Percentiles rank a stretch among this genome's conserved stretches.
These are phyloP conservation scores for Ustilago nuda DNA, from an alignment of 1,284 basidiomycete genomes.

Conservation along the genomic window DNA sequence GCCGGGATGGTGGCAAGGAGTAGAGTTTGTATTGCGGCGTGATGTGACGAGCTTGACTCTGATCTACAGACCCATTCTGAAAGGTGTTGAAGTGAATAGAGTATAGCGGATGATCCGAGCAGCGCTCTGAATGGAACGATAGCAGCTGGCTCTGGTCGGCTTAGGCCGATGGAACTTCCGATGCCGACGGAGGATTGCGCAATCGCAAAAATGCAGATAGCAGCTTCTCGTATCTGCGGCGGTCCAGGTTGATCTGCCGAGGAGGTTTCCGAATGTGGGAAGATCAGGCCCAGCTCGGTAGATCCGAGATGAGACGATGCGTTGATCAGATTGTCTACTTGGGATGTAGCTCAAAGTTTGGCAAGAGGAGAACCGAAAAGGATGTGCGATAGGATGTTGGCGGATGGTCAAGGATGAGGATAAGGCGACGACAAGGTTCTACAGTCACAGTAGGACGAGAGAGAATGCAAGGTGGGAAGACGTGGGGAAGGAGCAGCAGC, in stretches of 20 bases:
- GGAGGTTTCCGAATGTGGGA: no score
- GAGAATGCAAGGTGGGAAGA: background rate
- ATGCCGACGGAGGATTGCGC: background rate
- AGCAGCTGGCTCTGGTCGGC: background rate
- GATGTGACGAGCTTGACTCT: background rate
- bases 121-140: background rate
- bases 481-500: background rate
- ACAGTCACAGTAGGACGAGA: background rate
- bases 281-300: background rate
- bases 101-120: background rate
- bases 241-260: no score
- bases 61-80: background rate
- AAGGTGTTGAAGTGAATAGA: background rate
- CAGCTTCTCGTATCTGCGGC: background rate
- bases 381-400: background rate
- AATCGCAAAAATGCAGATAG: background rate
- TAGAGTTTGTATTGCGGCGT: background rate
- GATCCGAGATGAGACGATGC: background rate
- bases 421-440: background rate
- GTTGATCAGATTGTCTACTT: background rate
- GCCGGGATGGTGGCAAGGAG: background rate
- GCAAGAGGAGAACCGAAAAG: background rate
- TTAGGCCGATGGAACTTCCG: background rate
- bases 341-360: background rate
- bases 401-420: background rate